Conservation (phyloP, 805 yeast species). For the Candida patagonica region DNA sequence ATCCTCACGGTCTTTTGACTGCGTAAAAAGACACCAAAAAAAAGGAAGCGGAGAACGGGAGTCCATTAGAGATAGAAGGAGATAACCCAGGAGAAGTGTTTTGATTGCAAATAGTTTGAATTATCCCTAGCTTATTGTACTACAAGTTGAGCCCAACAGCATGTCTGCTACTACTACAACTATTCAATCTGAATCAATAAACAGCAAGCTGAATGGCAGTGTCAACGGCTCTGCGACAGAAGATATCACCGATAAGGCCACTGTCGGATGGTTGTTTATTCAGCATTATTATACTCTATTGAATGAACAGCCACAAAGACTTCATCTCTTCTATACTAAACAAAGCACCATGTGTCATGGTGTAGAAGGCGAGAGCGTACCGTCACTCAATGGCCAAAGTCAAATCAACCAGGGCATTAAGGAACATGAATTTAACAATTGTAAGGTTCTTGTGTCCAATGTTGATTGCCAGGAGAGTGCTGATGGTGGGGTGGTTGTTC, state of each 20-base stretch:
- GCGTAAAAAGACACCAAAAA: too few species aligned
- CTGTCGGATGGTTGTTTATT: constrained; percentile 34
- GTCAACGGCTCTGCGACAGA: neutral
- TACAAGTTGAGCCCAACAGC: too few species aligned
- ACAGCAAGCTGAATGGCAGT: constrained; percentile 1
- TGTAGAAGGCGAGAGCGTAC: constrained; percentile 28
- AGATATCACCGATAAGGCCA: constrained; percentile 7
- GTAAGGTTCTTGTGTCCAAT: constrained; percentile 30
- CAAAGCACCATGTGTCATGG: constrained; percentile 30
- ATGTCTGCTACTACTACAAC: constrained; percentile 4
- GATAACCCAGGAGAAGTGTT: too few species aligned
- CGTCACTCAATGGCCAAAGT: constrained; percentile 23
- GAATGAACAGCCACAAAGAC: constrained; percentile 24
- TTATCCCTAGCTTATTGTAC: too few species aligned
- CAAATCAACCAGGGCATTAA: constrained; percentile 25
- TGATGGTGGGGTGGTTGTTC: constrained; percentile 28
- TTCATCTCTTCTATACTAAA: constrained; percentile 29
- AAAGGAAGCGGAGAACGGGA: too few species aligned
- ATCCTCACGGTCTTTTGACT: too few species aligned
- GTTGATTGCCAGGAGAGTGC: constrained; percentile 29
- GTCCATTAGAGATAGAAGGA: too few species aligned
- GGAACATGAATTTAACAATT: constrained; percentile 25
- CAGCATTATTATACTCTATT: constrained; percentile 30
- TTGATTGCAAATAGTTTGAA: too few species aligned
- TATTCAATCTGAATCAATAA: neutral